Evolutionary conservation across 2,329 filamentous ascomycete species (phyloP).

Genomic region (Macrophomina pseudophaseolina): DNA sequence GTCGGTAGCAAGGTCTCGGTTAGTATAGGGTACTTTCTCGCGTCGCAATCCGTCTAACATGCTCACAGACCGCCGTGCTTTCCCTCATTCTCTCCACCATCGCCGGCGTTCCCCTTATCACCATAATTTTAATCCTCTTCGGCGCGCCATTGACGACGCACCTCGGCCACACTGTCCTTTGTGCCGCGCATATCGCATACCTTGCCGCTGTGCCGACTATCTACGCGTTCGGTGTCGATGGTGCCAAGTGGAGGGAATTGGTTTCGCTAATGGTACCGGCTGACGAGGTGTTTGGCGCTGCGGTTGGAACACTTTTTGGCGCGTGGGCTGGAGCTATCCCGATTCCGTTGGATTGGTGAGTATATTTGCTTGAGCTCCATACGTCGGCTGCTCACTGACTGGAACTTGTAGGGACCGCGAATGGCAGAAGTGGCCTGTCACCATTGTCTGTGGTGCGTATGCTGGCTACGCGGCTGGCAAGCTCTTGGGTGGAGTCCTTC

Average conservation of each 20-base stretch:
- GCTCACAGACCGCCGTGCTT: slow-evolving; percentile 68
- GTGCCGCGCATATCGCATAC: slow-evolving; percentile 79
- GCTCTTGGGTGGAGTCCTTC: slow-evolving; percentile 58
- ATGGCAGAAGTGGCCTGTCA: slow-evolving; percentile 98
- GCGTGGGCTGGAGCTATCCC: slow-evolving; percentile 94
- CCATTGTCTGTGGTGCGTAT: slow-evolving; percentile 83
- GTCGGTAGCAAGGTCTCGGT: slow-evolving; percentile 46
- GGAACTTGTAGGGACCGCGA: slow-evolving; percentile 74
- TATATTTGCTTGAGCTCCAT: slow-evolving; percentile 25
- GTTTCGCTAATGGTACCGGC: slow-evolving; percentile 73
- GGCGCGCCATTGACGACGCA: slow-evolving; percentile 89
- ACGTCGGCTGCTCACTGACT: slow-evolving; percentile 4
- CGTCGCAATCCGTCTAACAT: neutral
- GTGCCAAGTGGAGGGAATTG: slow-evolving; percentile 70
- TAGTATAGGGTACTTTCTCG: slow-evolving; percentile 32
- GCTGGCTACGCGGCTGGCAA: slow-evolving; percentile 76
- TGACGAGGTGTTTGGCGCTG: slow-evolving; percentile 83
- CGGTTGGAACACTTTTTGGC: slow-evolving; percentile 77
- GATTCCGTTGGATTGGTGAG: slow-evolving; percentile 89
- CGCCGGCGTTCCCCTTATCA: slow-evolving; percentile 62
- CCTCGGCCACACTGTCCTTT: slow-evolving; percentile 75
- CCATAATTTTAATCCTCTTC: slow-evolving; percentile 77
- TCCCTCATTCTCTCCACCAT: slow-evolving; percentile 66
- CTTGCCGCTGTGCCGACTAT: slow-evolving; percentile 80
- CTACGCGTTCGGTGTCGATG: slow-evolving; percentile 83